Evolutionary conservation across 1,284 basidiomycete genomes (phyloP).

Genomic region (Pseudozyma hubeiensis): DNA sequence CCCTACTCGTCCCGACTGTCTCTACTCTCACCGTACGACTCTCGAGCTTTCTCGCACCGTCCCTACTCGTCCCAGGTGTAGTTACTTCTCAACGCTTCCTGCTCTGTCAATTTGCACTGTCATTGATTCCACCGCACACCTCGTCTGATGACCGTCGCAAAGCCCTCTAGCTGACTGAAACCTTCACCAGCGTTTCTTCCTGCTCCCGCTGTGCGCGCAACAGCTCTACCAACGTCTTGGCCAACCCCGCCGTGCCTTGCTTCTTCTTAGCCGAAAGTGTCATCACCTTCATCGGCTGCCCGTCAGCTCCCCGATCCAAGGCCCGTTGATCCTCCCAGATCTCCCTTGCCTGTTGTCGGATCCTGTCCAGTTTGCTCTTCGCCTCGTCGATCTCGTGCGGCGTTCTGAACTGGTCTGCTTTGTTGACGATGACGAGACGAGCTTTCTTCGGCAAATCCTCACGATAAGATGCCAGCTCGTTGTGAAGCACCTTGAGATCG

Average conservation of each 20-base stretch:
- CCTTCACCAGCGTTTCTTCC: constrained; percentile 1
- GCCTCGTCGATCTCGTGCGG: constrained; percentile 21
- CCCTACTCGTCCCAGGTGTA: neutral
- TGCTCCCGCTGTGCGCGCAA: constrained; percentile 16
- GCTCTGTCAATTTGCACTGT: too few species aligned
- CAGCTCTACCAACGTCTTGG: constrained; percentile 35
- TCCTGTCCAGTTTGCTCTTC: constrained; percentile 28
- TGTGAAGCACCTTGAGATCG: constrained; percentile 78
- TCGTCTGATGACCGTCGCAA: neutral
- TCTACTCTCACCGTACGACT: too few species aligned
- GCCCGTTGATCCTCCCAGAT: constrained; percentile 27
- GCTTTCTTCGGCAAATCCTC: constrained; percentile 77
- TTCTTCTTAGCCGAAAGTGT: constrained; percentile 47
- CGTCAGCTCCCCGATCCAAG: neutral
- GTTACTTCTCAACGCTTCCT: too few species aligned
- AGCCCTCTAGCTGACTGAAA: neutral
- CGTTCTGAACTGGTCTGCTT: constrained; percentile 76
- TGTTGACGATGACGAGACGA: constrained; percentile 85
- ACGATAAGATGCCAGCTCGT: constrained; percentile 86
- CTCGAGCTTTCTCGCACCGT: neutral
- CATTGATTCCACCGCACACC: too few species aligned
- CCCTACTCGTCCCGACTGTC: too few species aligned
- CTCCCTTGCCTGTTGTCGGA: constrained; percentile 12
- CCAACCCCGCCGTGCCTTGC: constrained; percentile 39
- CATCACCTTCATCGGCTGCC: constrained; percentile 25